Conservation (phyloP, 208 protist genomes). For the Crithidia mellificae region DNA sequence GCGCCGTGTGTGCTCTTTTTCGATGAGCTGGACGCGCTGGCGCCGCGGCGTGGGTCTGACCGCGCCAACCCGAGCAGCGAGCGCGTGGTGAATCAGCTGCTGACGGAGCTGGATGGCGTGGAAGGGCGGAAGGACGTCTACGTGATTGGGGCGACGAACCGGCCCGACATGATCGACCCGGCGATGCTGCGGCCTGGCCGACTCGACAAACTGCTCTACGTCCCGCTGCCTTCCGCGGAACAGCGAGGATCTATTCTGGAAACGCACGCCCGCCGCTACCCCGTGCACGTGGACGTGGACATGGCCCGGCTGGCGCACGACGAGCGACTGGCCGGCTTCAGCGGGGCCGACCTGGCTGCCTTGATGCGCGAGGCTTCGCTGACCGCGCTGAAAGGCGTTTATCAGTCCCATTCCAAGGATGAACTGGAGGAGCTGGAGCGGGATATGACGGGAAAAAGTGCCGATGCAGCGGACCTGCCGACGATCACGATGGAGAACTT, state of each 20-base stretch:
- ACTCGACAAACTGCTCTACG: constrained; percentile 97
- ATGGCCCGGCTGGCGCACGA: constrained; percentile 78
- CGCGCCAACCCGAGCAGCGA: constrained; percentile 92
- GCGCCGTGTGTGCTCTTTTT: constrained; percentile 99
- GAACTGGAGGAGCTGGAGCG: constrained; percentile 80
- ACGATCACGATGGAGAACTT: constrained; percentile 71
- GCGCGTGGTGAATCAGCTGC: constrained; percentile 99
- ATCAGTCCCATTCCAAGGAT: constrained; percentile 51
- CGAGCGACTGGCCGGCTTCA: constrained; percentile 89
- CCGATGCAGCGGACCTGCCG: constrained; percentile 44
- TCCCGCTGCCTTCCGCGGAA: constrained; percentile 90
- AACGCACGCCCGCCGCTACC: constrained; percentile 90
- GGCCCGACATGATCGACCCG: constrained; percentile 98
- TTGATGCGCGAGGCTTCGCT: constrained; percentile 94
- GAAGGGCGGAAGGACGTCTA: constrained; percentile 95
- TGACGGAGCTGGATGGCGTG: constrained; percentile 99
- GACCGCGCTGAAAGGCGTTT: constrained; percentile 82
- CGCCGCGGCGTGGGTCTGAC: constrained; percentile 90
- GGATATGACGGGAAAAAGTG: constrained; percentile 55
- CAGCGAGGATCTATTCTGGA: constrained; percentile 91
- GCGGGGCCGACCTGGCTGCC: constrained; percentile 93
- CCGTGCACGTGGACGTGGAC: constrained; percentile 78
- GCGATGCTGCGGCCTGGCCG: constrained; percentile 98
- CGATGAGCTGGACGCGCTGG: constrained; percentile 99
- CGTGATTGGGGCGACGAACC: constrained; percentile 98